Evolutionary conservation across 116 monocot genomes (phyloP).

Genomic region (Posidonia oceanica): DNA sequence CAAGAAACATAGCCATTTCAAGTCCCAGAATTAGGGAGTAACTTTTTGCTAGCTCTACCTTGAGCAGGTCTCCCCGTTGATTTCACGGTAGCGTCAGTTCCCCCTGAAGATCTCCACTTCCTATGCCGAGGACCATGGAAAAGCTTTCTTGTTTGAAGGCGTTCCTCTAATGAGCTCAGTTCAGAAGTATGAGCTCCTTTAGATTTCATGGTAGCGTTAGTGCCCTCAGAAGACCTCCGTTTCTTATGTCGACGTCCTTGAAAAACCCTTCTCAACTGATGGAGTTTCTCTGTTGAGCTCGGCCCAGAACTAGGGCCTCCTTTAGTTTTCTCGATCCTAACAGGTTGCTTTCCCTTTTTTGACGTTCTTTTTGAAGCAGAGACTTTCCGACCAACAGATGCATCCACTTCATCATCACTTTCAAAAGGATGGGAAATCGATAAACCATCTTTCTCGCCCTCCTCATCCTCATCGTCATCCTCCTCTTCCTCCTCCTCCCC

Average conservation of each 20-base stretch:
- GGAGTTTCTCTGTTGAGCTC: too few species aligned
- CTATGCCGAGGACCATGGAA: background rate
- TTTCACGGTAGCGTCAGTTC: too few species aligned
- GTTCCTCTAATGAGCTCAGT: background rate
- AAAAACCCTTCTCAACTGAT: too few species aligned
- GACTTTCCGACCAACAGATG: background rate
- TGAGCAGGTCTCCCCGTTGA: background rate
- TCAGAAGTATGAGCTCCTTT: background rate
- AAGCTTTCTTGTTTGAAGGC: background rate
- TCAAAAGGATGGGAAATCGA: background rate
- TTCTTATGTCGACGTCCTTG: too few species aligned
- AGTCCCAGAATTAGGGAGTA: background rate
- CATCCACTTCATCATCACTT: background rate
- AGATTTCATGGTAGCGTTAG: background rate
- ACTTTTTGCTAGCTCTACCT: background rate
- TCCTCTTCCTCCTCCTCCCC: constrained; percentile 3
- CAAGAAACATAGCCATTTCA: background rate
- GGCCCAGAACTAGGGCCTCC: too few species aligned
- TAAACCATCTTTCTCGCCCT: background rate
- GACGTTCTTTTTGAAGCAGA: background rate
- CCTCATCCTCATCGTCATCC: constrained; percentile 1
- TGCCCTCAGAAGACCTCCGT: too few species aligned
- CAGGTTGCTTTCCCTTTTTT: background rate
- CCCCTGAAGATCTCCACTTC: background rate
- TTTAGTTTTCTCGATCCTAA: too few species aligned